Base-by-base conservation (phyloP, 2,329 filamentous ascomycete species). In the Bipolaris gigantea region DNA sequence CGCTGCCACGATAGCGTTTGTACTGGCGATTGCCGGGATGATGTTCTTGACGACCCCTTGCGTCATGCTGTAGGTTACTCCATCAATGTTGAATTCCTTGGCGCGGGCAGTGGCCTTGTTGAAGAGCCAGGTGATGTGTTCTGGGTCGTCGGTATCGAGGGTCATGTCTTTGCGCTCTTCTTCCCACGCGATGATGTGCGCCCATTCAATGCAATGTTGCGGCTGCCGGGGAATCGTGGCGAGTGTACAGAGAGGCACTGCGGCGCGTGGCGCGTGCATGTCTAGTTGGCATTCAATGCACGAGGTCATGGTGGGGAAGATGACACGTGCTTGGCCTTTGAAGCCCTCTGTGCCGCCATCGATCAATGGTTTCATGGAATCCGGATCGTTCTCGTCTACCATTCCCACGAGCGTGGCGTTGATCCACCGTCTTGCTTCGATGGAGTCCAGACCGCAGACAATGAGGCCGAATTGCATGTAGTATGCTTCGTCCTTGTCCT, bases 1-100 rank as follows among this genome's bases (percentile, higher is more conserved):
- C 1, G 93, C 94, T 1, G 94, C 94, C 60, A 99, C 89, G 65
- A 99, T 94, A 53, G 94, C 93, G 72, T 99, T 99, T 6, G 94
- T 99, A 1, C 92, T 96, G 16, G 94, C 94, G 68, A 99, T 99
- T 25, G 94, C 95, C 0, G 94, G 94, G 57, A 99, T 99, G 75
- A 99, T 99, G 76, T 99, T 99, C 77, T 99, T 99, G 67, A 99
- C 91, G 2, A 97, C 95, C 52, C 94, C 95, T 73, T 99, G 94
- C 0, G 95, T 97, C 74, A 97, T 86, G 5, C 90, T 88, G 75
- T 99, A 99, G 1, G 94, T 97, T 53, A 99, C 90, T 8, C 94
- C 95, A 0, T 85, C 75, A 64, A 99, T 99, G 65, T 89, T 88
- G 77, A 96, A 99, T 70, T 99, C 90, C 53, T 87, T 75, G 0